Evolutionary conservation across 192 early-diverging fungal species (phyloP).

Genomic region (Coemansia sp.): DNA sequence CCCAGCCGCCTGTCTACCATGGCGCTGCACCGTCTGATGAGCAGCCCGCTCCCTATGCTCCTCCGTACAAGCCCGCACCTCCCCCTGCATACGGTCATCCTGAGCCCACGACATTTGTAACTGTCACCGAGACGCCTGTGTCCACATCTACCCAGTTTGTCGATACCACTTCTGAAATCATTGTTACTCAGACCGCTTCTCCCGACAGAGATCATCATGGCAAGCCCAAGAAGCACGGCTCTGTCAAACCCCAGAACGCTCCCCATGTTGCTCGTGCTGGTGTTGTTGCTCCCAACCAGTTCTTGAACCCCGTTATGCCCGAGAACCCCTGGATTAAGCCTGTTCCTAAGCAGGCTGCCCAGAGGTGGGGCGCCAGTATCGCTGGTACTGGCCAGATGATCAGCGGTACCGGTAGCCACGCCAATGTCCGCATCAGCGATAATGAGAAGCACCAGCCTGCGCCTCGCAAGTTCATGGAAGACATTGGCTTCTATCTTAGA

Average conservation of each 20-base stretch:
- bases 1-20: constrained; percentile 3
- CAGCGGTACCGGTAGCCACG: background rate
- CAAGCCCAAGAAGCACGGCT: constrained; percentile 7
- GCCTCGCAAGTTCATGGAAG: constrained; percentile 3
- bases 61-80: constrained; percentile 7
- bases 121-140: constrained; percentile 8
- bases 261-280: background rate
- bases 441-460: constrained; percentile 2
- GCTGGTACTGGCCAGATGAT: background rate
- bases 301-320: constrained; percentile 5
- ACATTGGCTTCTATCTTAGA: constrained; percentile 21
- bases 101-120: constrained; percentile 10
- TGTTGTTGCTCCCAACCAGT: background rate
- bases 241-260: background rate
- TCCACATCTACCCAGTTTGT: constrained; percentile 9
- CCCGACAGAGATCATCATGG: background rate
- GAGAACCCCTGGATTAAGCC: constrained; percentile 10
- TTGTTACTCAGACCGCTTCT: constrained; percentile 1
- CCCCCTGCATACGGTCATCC: constrained; percentile 9
- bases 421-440: constrained; percentile 1
- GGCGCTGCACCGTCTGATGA: background rate
- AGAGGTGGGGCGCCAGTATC: background rate
- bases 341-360: background rate
- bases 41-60: background rate
- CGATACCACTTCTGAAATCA: constrained; percentile 13